Conservation (phyloP, 768 basidiomycete species). For the Lepiota brunneoincarnata region DNA sequence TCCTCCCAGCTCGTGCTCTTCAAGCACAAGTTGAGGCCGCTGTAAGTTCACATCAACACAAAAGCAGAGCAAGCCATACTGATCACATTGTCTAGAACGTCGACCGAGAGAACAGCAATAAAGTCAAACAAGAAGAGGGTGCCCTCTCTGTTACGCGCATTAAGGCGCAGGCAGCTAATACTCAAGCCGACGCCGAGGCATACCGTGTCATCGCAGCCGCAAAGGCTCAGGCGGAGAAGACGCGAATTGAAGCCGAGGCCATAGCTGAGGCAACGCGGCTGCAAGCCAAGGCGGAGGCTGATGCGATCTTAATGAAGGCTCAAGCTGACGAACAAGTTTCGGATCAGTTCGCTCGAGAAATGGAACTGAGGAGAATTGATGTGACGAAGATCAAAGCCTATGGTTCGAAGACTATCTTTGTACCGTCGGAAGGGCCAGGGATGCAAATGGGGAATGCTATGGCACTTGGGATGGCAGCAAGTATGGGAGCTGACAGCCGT, state of each 20-base stretch:
- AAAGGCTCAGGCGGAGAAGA: slow-evolving; percentile 65
- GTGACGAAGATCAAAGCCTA: slow-evolving; percentile 61
- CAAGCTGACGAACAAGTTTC: slow-evolving; percentile 57
- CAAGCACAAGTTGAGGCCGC: slow-evolving; percentile 89
- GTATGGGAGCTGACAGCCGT: slow-evolving; percentile 46
- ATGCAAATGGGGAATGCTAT: slow-evolving; percentile 58
- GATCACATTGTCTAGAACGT: slow-evolving; percentile 54
- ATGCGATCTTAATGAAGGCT: slow-evolving; percentile 63
- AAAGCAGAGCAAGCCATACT: not conserved
- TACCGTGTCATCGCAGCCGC: slow-evolving; percentile 74
- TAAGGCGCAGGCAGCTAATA: slow-evolving; percentile 62
- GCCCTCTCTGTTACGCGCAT: slow-evolving; percentile 73
- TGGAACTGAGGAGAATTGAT: slow-evolving; percentile 69
- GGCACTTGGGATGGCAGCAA: slow-evolving; percentile 69
- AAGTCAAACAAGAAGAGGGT: slow-evolving; percentile 84
- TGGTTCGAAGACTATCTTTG: slow-evolving; percentile 68
- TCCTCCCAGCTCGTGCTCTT: slow-evolving; percentile 57
- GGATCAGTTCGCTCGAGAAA: slow-evolving; percentile 73
- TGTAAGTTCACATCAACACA: slow-evolving; percentile 33
- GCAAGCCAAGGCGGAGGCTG: slow-evolving; percentile 72
- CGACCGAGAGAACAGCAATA: slow-evolving; percentile 84
- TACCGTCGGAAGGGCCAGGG: slow-evolving; percentile 59
- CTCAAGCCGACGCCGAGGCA: slow-evolving; percentile 73
- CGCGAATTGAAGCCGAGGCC: slow-evolving; percentile 75
- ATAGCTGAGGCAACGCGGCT: slow-evolving; percentile 76